Evolutionary conservation across 352 stramenopile species (phyloP).

Genomic region (Globisporangium nagaii): DNA sequence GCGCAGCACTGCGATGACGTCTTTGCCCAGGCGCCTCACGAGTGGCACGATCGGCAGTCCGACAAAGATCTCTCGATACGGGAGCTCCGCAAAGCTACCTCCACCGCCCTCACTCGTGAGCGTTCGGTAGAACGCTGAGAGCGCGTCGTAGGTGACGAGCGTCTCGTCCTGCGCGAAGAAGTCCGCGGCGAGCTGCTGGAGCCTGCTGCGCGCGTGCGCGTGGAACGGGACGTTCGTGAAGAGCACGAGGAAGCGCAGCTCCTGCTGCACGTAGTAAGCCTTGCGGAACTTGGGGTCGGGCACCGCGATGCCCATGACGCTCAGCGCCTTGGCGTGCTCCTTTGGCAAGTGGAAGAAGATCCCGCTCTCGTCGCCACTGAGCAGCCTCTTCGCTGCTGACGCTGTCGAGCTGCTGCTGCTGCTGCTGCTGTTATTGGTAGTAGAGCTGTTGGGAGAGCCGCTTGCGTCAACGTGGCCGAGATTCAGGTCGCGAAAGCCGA

Average conservation of each 20-base stretch:
- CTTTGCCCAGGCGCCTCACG: constrained; percentile 39
- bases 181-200: constrained; percentile 20
- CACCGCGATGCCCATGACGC: constrained; percentile 43
- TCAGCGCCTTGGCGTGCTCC: constrained; percentile 9
- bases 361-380: constrained; percentile 13
- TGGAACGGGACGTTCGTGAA: constrained; percentile 43
- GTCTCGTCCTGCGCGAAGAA: constrained; percentile 29
- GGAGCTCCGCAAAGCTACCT: constrained; percentile 28
- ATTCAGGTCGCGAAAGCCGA: constrained; percentile 25
- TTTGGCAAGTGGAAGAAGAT: constrained; percentile 49
- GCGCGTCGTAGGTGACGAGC: constrained; percentile 12
- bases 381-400: neutral
- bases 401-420: neutral
- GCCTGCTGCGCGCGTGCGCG: constrained; percentile 25
- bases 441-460: neutral
- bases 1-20: constrained; percentile 62
- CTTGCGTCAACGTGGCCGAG: constrained; percentile 3
- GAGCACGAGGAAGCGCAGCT: constrained; percentile 46
- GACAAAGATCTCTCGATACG: constrained; percentile 32
- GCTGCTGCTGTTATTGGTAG: neutral
- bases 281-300: constrained; percentile 27
- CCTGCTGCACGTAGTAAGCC: constrained; percentile 36
- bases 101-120: constrained; percentile 11
- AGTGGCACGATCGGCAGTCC: constrained; percentile 43
- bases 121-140: constrained; percentile 26